These are phyloP conservation scores for Chlorella ohadii DNA, from an alignment of 139 green algal genomes.

Conservation along the genomic window DNA sequence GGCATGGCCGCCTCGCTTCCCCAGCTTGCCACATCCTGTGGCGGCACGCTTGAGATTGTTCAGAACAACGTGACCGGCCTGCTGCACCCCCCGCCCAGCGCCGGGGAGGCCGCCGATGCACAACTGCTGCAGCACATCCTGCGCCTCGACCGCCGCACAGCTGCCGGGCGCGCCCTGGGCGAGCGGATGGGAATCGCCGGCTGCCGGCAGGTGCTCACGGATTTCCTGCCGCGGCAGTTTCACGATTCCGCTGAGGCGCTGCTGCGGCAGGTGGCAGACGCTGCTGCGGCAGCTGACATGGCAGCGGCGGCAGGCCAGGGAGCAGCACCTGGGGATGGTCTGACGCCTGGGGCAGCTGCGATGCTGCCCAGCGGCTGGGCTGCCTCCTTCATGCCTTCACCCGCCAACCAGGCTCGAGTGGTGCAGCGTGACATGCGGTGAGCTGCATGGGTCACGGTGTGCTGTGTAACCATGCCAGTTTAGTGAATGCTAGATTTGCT, in stretches of 20 bases:
- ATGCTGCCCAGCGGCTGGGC: background rate
- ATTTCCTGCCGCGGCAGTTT: background rate
- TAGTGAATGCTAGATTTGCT: too few relatives aligned
- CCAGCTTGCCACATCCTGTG: background rate
- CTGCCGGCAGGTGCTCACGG: background rate
- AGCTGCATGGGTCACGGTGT: too few relatives aligned
- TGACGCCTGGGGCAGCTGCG: background rate
- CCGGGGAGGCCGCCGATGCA: background rate
- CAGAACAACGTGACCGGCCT: background rate
- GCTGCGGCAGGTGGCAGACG: background rate
- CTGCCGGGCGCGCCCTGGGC: background rate
- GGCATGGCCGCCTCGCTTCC: background rate
- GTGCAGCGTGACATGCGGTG: background rate
- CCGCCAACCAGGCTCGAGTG: background rate
- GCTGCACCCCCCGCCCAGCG: background rate
- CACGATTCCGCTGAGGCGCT: background rate
- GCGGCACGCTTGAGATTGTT: background rate
- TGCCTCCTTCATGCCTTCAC: background rate
- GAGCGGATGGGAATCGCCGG: background rate
- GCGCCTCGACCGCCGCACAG: background rate
- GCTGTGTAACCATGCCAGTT: too few relatives aligned
- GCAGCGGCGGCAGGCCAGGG: background rate
- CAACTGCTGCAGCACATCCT: background rate
- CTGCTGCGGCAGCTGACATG: background rate
- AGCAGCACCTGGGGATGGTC: background rate